These are phyloP conservation scores for Carex arenaria DNA, from an alignment of 202 grass and related monocot species.

Conservation along the genomic window DNA sequence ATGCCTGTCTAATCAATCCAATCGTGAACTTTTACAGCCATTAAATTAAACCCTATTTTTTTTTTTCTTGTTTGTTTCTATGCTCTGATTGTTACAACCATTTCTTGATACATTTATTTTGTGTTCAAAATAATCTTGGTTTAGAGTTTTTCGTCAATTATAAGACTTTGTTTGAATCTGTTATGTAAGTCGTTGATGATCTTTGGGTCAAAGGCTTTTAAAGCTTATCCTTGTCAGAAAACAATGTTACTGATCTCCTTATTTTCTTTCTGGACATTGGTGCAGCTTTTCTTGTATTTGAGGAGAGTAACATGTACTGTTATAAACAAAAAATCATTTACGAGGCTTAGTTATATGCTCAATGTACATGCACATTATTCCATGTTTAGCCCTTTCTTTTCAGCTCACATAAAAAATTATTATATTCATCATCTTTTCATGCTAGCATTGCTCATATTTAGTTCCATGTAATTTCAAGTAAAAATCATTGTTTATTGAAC, in stretches of 20 bases:
- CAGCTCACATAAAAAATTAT: neutral
- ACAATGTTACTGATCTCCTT: neutral
- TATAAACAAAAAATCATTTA: neutral
- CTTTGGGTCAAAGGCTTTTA: neutral
- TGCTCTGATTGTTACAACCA: neutral
- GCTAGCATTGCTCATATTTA: neutral
- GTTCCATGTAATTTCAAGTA: neutral
- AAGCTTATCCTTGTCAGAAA: neutral
- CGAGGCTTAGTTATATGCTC: neutral
- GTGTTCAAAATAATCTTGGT: neutral
- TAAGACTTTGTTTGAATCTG: neutral
- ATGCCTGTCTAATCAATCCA: slow-evolving; percentile 25
- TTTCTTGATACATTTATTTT: neutral
- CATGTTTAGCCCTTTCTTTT: neutral
- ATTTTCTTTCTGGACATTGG: neutral
- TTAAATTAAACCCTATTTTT: neutral
- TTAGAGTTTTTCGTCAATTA: neutral
- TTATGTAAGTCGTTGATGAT: neutral
- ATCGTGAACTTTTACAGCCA: slow-evolving; percentile 22
- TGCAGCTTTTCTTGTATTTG: neutral
- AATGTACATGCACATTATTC: neutral
- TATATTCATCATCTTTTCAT: neutral
- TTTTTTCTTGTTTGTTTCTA: neutral
- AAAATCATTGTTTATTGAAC: neutral
- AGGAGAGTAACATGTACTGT: neutral